Evolutionary conservation across 345 rosid genomes (phyloP), one percentile per base, ranked within the genome.

Genomic region (Syzygium grande): DNA sequence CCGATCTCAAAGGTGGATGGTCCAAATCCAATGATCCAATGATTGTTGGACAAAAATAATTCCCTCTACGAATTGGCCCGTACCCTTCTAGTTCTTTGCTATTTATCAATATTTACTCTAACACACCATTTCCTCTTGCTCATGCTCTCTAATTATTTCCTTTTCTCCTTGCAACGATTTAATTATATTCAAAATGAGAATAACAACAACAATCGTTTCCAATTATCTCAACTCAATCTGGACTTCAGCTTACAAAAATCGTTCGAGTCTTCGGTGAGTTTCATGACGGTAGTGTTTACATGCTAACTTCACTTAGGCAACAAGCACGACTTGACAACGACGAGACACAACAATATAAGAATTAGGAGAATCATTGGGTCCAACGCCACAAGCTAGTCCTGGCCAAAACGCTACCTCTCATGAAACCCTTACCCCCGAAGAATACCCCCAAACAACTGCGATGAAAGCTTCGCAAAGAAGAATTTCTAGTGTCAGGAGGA

Each of bases 281-380:
- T 27, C 8, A 2, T 9, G 0, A 59, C 1, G 0, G 16, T 27
- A n/a, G 14, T 29, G 7, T 2, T 14, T 2, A 59, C 7, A 8
- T 61, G 21, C 30, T 7, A 29, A 19, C 38, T n/a, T 17, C 38
- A 1, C 73, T 29, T 13, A 3, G 17, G 38, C 73, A 63, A 63
- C 17, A 63, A 14, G 19, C 38, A 19, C 38, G 7, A 6, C 14
- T 6, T 0, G 1, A 63, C 9, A 7, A 3, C 10, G n/a, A 2
- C 0, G 10, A n/a, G 19, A 63, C 38, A n/a, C 38, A 3, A 63
- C 9, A 14, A 29, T 63, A 16, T 14, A 14, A 6, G 19, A 0
- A 30, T n/a, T 6, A 19, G 38, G 10, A 34, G 38, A 63, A 14
- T 63, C 3, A 29, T 63, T n/a, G 5, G 5, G 77, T 13, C 77